Evolutionary conservation across 495 filamentous ascomycete genomes (phyloP).

Genomic region (Podospora appendiculata): DNA sequence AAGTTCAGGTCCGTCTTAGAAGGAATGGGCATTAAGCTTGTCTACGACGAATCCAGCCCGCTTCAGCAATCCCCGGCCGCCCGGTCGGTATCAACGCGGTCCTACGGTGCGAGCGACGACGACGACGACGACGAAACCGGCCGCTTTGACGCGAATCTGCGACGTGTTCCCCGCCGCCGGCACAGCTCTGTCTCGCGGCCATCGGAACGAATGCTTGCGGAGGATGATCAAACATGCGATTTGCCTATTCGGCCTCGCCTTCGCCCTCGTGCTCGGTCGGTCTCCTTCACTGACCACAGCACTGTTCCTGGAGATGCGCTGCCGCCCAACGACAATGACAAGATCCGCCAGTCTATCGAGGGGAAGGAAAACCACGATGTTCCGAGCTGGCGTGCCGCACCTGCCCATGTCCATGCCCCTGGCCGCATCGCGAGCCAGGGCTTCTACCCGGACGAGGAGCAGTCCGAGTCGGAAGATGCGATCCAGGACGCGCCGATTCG

Average conservation of each 20-base stretch:
- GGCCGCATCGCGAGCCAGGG: not conserved
- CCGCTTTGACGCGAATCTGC: not conserved
- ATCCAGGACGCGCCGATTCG: not conserved
- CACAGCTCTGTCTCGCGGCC: conserved; percentile 11
- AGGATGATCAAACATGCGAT: not conserved
- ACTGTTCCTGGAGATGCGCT: not conserved
- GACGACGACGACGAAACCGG: conserved; percentile 2
- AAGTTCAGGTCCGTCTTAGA: conserved; percentile 28
- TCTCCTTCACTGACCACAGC: conserved; percentile 5
- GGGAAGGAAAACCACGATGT: not conserved
- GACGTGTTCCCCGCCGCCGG: not conserved
- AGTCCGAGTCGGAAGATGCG: not conserved
- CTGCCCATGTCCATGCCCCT: not conserved
- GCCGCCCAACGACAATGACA: not conserved
- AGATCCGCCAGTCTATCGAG: not conserved
- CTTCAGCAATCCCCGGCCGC: conserved; percentile 6
- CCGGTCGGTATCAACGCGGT: conserved; percentile 3
- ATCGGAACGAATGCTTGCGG: not conserved
- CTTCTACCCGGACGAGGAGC: not conserved
- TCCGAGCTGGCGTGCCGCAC: not conserved
- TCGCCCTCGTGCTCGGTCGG: conserved; percentile 4
- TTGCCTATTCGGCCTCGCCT: conserved; percentile 3
- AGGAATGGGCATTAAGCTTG: conserved; percentile 22
- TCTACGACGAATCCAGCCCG: conserved; percentile 18
- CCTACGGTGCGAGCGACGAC: conserved; percentile 1